Evolutionary conservation across 2,329 filamentous ascomycete genomes (phyloP), one percentile per base, ranked within the genome.

Genomic region (Sordariomycetes sp.): DNA sequence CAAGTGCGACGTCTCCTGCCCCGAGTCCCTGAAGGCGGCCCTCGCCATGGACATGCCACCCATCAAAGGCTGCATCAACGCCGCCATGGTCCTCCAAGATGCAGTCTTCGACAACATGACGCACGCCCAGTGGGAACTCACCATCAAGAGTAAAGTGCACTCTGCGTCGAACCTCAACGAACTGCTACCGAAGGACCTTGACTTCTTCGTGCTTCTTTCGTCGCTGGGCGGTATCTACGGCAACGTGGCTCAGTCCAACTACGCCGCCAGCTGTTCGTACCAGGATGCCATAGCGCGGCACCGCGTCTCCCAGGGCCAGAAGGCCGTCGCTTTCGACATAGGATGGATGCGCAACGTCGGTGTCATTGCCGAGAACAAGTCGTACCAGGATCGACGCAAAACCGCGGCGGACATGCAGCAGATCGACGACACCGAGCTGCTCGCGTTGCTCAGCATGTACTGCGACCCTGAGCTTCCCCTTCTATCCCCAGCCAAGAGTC

Each of bases 181-280:
- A 11, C n/a, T 49, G 1, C 51, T 59, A 16, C 32, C 39, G 6
- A 18, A 40, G 1, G 38, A 38, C 8, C 39, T 57, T 7, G 53
- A 55, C 32, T 53, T 53, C 42, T 55, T 55, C 36, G 43, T 55
- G 21, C 29, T 51, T 20, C 46, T 56, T 31, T 53, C 49, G 6
- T 58, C 55, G 3, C 20, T 47, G 3, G 36, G 41, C 2, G 40
- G 36, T 6, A 42, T 51, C 11, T 34, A 43, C 12, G 52, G 52
- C 2, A 47, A 48, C 37, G 23, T 31, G 16, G 34, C 30, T n/a
- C 64, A 70, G 42, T 40, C 51, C 4, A 64, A 61, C 39, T 70
- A 70, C 39, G 44, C 49, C 2, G 59, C 61, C 0, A 61, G 56
- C 1, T 63, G 64, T 35, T 40, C 41, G 7, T 69, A 53, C 43